Evolutionary conservation across 371 early-diverging fungal genomes (phyloP).

Genomic region (Mortierella sp.): DNA sequence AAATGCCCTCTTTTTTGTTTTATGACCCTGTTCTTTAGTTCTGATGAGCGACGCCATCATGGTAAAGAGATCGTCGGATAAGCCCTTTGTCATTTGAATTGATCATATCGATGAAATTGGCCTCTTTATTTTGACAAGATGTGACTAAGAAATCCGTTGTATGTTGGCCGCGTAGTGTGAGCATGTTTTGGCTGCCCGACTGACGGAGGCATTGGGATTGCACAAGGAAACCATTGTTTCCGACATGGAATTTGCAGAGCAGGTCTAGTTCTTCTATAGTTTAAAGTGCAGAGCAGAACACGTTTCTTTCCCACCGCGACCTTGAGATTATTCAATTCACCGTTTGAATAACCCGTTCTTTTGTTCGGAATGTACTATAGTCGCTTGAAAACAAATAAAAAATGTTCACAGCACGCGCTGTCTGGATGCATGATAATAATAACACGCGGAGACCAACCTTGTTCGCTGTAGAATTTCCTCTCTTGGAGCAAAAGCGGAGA

Average conservation of each 20-base stretch:
- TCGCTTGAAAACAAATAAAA: too few species aligned
- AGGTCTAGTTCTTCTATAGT: background rate
- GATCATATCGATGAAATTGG: too few species aligned
- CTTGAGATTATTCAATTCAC: too few species aligned
- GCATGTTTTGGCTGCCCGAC: slow-evolving; percentile 27
- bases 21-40: background rate
- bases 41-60: slow-evolving; percentile 17
- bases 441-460: too few species aligned
- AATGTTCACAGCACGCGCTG: too few species aligned
- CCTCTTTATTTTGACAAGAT: too few species aligned
- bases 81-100: too few species aligned
- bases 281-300: too few species aligned
- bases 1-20: background rate
- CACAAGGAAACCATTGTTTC: slow-evolving; percentile 6
- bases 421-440: background rate
- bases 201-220: slow-evolving; percentile 26
- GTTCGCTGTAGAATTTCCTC: background rate
- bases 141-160: too few species aligned
- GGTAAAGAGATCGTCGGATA: slow-evolving; percentile 4
- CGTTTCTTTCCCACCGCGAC: too few species aligned
- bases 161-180: slow-evolving; percentile 19
- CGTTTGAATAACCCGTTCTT: too few species aligned
- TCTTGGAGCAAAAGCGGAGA: slow-evolving; percentile 1
- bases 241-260: slow-evolving; percentile 21
- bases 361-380: too few species aligned